Conservation (phyloP, 2,329 filamentous ascomycete species). For the Penicillium sp. region DNA sequence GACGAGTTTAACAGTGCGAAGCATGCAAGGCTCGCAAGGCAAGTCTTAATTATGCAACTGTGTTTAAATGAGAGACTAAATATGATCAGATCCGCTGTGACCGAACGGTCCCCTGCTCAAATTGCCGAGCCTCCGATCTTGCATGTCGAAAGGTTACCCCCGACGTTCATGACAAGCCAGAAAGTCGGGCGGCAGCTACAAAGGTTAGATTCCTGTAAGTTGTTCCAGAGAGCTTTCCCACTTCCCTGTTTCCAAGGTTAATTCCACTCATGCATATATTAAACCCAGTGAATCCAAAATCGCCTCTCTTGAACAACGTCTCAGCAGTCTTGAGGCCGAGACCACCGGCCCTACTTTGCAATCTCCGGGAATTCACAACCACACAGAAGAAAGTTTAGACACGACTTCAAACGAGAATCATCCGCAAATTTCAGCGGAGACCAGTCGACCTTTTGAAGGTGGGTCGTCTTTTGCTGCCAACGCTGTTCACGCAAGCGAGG, state of each 20-base stretch:
- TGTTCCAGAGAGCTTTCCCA: neutral
- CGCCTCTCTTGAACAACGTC: constrained; percentile 11
- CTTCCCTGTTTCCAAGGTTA: too few relatives aligned
- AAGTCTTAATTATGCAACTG: neutral
- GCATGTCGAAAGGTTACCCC: constrained; percentile 9
- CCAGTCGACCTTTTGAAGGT: constrained; percentile 10
- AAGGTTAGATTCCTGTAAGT: constrained; percentile 11
- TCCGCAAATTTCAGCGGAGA: neutral
- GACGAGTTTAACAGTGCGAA: constrained; percentile 18
- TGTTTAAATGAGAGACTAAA: neutral
- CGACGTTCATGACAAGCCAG: constrained; percentile 1
- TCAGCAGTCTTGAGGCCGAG: constrained; percentile 11
- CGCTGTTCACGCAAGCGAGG: constrained; percentile 15
- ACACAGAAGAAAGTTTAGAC: neutral
- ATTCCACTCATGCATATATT: neutral
- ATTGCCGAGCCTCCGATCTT: constrained; percentile 16
- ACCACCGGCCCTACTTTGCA: neutral
- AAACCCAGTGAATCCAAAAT: constrained; percentile 11
- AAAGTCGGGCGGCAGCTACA: constrained; percentile 2
- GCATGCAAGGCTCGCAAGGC: constrained; percentile 24
- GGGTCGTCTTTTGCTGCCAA: constrained; percentile 18
- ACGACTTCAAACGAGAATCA: neutral
- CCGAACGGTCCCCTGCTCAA: constrained; percentile 18
- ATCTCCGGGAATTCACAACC: neutral
- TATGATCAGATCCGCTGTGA: constrained; percentile 19